Conservation (phyloP, 2,329 filamentous ascomycete species). For the Cladosporium halotolerans region DNA sequence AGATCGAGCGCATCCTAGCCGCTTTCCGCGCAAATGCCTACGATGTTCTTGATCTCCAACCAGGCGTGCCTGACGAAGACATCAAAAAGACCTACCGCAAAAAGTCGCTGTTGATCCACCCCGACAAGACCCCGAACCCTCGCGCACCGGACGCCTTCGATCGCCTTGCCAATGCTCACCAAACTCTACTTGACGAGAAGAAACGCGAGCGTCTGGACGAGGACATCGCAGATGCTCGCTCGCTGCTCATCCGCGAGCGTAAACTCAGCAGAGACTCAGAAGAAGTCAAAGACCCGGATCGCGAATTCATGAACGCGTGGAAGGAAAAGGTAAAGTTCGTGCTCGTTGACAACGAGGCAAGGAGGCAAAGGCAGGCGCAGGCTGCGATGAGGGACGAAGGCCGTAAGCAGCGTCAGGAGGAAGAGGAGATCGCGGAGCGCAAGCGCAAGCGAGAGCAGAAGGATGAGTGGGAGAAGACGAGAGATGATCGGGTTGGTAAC, state of each 20-base stretch:
- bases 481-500: constrained; percentile 85
- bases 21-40: constrained; percentile 84
- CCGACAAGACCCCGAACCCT: constrained; percentile 92
- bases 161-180: constrained; percentile 89
- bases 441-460: constrained; percentile 72
- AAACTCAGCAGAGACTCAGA: constrained; percentile 87
- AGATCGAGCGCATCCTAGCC: constrained; percentile 89
- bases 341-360: constrained; percentile 85
- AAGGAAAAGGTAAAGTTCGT: constrained; percentile 84
- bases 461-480: constrained; percentile 87
- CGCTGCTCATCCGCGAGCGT: constrained; percentile 87
- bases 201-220: constrained; percentile 81
- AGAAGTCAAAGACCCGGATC: constrained; percentile 66
- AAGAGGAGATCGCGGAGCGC: constrained; percentile 68
- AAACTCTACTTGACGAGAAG: constrained; percentile 88
- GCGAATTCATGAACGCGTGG: constrained; percentile 79
- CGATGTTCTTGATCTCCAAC: constrained; percentile 89
- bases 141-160: constrained; percentile 92
- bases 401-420: constrained; percentile 74
- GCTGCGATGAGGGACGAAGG: constrained; percentile 96
- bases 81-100: constrained; percentile 93
- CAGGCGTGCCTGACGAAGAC: constrained; percentile 89
- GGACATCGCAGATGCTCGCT: constrained; percentile 89
- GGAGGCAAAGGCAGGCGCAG: constrained; percentile 77
- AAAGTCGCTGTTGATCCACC: constrained; percentile 98